Base-by-base conservation (phyloP, 225 moss, liverwort and hornwort genomes). In the Straminergon stramineum region DNA sequence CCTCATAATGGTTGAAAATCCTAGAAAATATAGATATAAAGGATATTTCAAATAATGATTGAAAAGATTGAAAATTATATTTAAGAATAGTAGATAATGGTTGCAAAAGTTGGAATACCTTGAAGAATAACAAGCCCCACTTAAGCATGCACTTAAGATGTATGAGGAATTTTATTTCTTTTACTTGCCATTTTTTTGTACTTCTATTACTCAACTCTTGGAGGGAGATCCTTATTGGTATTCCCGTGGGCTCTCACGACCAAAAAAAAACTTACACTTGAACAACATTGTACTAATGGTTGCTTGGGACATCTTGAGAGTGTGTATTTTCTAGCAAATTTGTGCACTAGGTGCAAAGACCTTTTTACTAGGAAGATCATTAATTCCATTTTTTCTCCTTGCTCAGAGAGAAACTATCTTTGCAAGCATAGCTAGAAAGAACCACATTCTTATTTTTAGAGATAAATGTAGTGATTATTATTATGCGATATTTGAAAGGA, bases 221-320 rank as follows among this genome's bases (percentile, higher is more conserved):
- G 14, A 70, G 2, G 1, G 7, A 73, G 27, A 43, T 73, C 73
- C 0, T 28, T 45, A 43, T 5, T 45, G 5, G 28, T 10, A 28
- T 16, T 73, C 4, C 28, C 5, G 0, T 17, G 0, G 10, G 6
- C 6, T 39, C 8, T 3, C 1, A 2, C 4, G 3, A 39, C 7
- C 39, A 1, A 27, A 2, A 16, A 27, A 1, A 3, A 75, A 0
- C 2, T 30, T 3, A 24, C 8, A 6, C 2, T 3, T 1, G 7
- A 31, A 31, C 21, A 43, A 28, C 0, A 48, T 0, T 0, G 18
- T 2, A 48, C 0, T 1, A 0, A 17, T 48, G 18, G 48, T 30
- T 4, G 6, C 4, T 30, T 11, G 2, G 8, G 2, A 31, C 9
- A 48, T 17, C 28, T 10, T 11, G 1, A 45, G 0, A 74, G 10